Base-by-base conservation (phyloP, 2,329 filamentous ascomycete species). In the Malbranchea cinnamomea region DNA sequence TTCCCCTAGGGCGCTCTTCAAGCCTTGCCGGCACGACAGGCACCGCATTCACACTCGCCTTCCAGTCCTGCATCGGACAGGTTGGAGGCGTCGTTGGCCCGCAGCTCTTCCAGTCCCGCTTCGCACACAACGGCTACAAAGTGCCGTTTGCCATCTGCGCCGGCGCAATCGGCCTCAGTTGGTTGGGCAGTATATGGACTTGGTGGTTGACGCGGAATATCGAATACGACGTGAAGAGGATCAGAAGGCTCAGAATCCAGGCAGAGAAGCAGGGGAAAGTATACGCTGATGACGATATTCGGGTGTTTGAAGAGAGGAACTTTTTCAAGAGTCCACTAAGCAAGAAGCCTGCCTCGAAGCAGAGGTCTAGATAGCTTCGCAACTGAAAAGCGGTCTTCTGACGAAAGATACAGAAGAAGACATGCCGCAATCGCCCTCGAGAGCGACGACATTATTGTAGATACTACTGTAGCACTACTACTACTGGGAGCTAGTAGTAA, bases 71-170 rank as follows among this genome's bases (percentile, higher is more conserved):
- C 4, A 47, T 62, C 5, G 59, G 52, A 0, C 60, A 63, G 40
- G 46, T 63, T 1, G 60, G 60, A 4, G 59, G 57, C n/a, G 57
- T 60, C 2, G 49, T 63, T 15, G 59, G 54, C 0, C 59, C 58
- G 1, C 58, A 62, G 37, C 41, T 62, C 0, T 62, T 63, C 41
- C 53, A 56, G 37, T 49, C 46, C 2, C 50, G 50, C 26, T 63
- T 48, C 34, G 59, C 58, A 4, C 39, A 54, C 34, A 54, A 60
- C 32, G 50, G 54, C 13, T 59, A 59, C 37, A 54, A 51, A 36
- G 47, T 39, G 0, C 43, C 45, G 3, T 57, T 57, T 35, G 49
- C 45, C 2, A 52, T 59, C 20, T 56, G 53, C 29, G 50, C 50
- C 6, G 44, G 44, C 6, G 48, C 50, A 1, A 49, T 53, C 27